Percentiles rank a stretch among this genome's conserved stretches.
Conservation (phyloP, 2,329 filamentous ascomycete species). For the Echinosphaeria canescens region DNA sequence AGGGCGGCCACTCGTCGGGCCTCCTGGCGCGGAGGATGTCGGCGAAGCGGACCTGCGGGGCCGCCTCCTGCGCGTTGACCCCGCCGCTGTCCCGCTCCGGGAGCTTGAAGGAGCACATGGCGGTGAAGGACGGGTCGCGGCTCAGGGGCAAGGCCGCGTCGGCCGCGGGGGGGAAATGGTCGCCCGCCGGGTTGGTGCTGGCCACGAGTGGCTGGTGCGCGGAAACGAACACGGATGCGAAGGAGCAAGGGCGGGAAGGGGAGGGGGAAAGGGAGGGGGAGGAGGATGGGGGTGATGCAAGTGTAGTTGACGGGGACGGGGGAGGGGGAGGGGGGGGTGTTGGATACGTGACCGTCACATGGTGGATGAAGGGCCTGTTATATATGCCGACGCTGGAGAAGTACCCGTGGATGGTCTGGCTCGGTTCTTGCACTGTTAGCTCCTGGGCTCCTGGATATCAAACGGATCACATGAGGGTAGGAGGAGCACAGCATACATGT, state of each 20-base stretch:
- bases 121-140: constrained; percentile 24
- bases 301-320: too few species aligned
- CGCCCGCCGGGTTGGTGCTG: constrained; percentile 11
- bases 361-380: constrained; percentile 30
- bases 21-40: constrained; percentile 14
- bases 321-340: too few species aligned
- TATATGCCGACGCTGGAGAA: constrained; percentile 23
- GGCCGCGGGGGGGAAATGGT: constrained; percentile 14
- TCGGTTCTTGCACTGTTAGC: constrained; percentile 1
- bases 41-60: constrained; percentile 20
- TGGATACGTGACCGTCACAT: constrained; percentile 19
- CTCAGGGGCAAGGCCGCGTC: constrained; percentile 16
- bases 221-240: constrained; percentile 23
- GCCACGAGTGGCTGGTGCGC: constrained; percentile 21
- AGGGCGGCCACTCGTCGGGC: constrained; percentile 19
- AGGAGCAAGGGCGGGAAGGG: constrained; percentile 24
- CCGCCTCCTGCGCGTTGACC: constrained; percentile 14
- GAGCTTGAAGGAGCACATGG: constrained; percentile 28
- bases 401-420: constrained; percentile 31
- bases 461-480: constrained; percentile 1
- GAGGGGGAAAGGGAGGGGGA: too few species aligned
- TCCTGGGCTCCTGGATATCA: constrained; percentile 2
- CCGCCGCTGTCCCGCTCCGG: constrained; percentile 12
- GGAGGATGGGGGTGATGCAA: too few species aligned
- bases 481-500: constrained; percentile 15